These are phyloP conservation scores for Flueggea neowawraea DNA, from an alignment of 441 rosid species.

Conservation along the genomic window DNA sequence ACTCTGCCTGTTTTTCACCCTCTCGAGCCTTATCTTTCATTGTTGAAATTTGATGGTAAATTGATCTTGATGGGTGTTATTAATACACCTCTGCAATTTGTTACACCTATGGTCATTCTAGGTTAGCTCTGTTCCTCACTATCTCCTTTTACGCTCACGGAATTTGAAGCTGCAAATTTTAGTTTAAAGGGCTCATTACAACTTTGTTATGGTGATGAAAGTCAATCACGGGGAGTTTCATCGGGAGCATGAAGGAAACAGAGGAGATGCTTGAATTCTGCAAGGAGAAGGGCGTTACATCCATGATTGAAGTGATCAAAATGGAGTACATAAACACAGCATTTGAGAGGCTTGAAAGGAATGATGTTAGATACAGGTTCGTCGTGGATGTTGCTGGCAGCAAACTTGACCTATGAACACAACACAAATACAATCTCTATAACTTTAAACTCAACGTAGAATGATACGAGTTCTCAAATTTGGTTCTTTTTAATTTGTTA, in stretches of 20 bases:
- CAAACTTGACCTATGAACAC: constrained; percentile 36
- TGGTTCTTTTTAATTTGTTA: too few relatives aligned
- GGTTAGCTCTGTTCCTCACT: constrained; percentile 35
- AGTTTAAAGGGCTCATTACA: too few relatives aligned
- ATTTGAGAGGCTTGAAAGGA: constrained; percentile 66
- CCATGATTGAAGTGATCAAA: constrained; percentile 66
- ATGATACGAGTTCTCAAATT: not conserved
- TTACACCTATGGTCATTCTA: constrained; percentile 61
- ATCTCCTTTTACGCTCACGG: too few relatives aligned
- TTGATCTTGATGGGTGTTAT: constrained; percentile 71
- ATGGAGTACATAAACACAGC: constrained; percentile 65
- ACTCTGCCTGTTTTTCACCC: constrained; percentile 75
- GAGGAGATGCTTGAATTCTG: constrained; percentile 86
- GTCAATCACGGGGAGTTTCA: constrained; percentile 69
- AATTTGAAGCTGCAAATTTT: too few relatives aligned
- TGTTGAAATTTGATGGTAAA: constrained; percentile 79
- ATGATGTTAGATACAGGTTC: constrained; percentile 77
- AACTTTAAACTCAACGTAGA: too few relatives aligned
- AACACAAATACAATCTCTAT: too few relatives aligned
- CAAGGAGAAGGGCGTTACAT: constrained; percentile 50
- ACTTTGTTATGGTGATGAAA: constrained; percentile 7
- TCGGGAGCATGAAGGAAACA: constrained; percentile 83
- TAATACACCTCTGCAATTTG: constrained; percentile 60
- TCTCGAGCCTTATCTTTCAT: constrained; percentile 51
- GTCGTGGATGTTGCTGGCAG: constrained; percentile 84